Percentiles rank a stretch among this genome's conserved stretches.
Conservation (phyloP, 306 rosid genomes). For the Rosa rugosa region DNA sequence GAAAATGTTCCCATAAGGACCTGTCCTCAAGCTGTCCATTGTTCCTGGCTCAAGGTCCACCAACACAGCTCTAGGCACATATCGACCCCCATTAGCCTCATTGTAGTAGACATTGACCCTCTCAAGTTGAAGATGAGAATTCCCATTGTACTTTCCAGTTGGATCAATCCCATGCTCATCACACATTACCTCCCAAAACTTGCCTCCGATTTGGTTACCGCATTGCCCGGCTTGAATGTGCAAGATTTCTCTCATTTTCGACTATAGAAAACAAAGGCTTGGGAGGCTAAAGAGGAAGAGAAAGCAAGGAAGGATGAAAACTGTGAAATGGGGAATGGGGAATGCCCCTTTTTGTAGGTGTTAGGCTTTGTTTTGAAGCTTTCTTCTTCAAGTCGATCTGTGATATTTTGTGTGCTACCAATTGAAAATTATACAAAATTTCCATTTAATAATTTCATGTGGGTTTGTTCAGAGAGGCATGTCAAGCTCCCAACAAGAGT, state of each 20-base stretch:
- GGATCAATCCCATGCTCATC: conserved; percentile 85
- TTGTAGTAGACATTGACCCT: conserved; percentile 85
- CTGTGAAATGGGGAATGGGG: conserved; percentile 11
- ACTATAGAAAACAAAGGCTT: neutral
- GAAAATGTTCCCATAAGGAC: conserved; percentile 74
- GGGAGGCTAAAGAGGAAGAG: conserved; percentile 7
- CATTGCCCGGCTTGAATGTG: conserved; percentile 93
- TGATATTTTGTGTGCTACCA: conserved; percentile 14
- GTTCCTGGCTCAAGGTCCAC: conserved; percentile 95
- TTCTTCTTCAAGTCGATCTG: neutral
- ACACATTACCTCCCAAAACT: conserved; percentile 92
- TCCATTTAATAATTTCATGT: conserved; percentile 64
- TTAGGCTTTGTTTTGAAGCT: conserved; percentile 9
- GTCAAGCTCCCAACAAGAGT: conserved; percentile 52
- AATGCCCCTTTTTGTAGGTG: conserved; percentile 49
- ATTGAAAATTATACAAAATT: conserved; percentile 10
- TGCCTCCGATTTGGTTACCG: conserved; percentile 87
- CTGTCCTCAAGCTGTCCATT: conserved; percentile 79
- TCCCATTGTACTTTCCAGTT: conserved; percentile 64
- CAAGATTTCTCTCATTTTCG: conserved; percentile 85
- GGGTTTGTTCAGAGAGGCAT: conserved; percentile 59
- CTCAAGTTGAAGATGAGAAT: conserved; percentile 69
- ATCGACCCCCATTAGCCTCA: conserved; percentile 81
- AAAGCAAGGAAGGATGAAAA: conserved; percentile 15
- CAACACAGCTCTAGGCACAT: conserved; percentile 84